A percentile compares a stretch with the other conserved stretches of the same genome.
Conservation (phyloP, 345 rosid genomes). For the Lepidium africanum region DNA sequence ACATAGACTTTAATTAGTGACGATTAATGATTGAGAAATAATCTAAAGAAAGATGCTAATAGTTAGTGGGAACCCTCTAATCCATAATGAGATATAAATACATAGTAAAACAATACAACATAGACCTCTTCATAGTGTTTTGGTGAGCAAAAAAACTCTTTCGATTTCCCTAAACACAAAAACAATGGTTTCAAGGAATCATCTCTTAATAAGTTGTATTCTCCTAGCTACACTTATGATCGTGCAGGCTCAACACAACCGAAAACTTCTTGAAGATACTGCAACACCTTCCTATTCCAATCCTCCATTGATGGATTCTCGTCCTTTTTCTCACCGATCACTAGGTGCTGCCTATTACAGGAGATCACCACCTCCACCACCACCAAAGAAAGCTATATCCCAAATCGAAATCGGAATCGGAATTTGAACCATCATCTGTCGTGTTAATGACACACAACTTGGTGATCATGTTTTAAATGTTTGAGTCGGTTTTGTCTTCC, state of each 20-base stretch:
- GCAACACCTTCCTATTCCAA: not conserved
- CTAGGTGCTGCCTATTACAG: conserved; percentile 8
- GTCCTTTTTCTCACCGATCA: conserved; percentile 13
- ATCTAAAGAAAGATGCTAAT: not conserved
- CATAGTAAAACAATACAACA: not conserved
- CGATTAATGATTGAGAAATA: not conserved
- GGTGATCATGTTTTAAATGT: not conserved
- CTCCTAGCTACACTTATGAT: not conserved
- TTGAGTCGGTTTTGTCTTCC: not conserved
- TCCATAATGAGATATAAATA: not conserved
- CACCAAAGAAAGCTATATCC: not conserved
- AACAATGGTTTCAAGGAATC: conserved; percentile 13
- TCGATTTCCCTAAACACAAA: not conserved
- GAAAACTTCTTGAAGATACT: not conserved
- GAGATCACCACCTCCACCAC: conserved; percentile 17
- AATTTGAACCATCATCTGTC: not conserved
- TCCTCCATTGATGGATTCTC: not conserved
- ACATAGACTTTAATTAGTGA: not conserved
- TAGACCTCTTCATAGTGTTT: not conserved
- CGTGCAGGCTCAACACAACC: conserved; percentile 5
- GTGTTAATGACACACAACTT: not conserved
- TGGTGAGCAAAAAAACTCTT: not conserved
- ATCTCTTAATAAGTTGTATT: conserved; percentile 1
- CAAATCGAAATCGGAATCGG: not conserved
- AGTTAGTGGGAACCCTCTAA: conserved; percentile 3